Evolutionary conservation across 768 basidiomycete genomes (phyloP).

Genomic region (Naganishia randhawae): DNA sequence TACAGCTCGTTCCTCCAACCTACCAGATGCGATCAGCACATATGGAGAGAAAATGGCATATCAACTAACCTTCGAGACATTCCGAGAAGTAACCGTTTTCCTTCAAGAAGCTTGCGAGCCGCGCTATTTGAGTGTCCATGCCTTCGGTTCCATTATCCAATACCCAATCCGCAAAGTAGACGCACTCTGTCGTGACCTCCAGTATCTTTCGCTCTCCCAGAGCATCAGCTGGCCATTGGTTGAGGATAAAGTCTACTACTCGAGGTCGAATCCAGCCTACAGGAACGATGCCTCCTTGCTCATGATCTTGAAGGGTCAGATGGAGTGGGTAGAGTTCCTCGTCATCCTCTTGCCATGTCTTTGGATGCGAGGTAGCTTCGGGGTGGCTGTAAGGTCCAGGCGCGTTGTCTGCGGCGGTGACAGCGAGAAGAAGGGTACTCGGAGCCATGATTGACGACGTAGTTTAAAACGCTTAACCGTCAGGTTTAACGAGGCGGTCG

Average conservation of each 20-base stretch:
- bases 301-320: slow-evolving; percentile 37
- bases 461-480: not conserved
- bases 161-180: slow-evolving; percentile 40
- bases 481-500: no score
- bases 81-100: slow-evolving; percentile 45
- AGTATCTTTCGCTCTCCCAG: slow-evolving; percentile 29
- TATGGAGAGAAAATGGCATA: slow-evolving; percentile 49
- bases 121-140: slow-evolving; percentile 39
- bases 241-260: slow-evolving; percentile 44
- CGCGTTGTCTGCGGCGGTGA: slow-evolving; percentile 41
- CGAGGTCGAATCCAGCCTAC: slow-evolving; percentile 53
- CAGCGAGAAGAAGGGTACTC: slow-evolving; percentile 32
- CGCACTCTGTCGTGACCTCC: slow-evolving; percentile 40
- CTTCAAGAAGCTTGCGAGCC: slow-evolving; percentile 47
- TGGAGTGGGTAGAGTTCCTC: slow-evolving; percentile 42
- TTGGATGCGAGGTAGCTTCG: slow-evolving; percentile 33
- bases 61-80: slow-evolving; percentile 46
- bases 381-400: slow-evolving; percentile 26
- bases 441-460: not conserved
- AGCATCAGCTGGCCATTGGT: slow-evolving; percentile 37
- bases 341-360: slow-evolving; percentile 9
- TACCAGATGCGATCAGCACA: slow-evolving; percentile 58
- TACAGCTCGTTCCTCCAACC: slow-evolving; percentile 89
- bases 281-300: slow-evolving; percentile 35
- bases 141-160: slow-evolving; percentile 55